Conservation (phyloP, 208 protist genomes). For the Crithidia brevicula region DNA sequence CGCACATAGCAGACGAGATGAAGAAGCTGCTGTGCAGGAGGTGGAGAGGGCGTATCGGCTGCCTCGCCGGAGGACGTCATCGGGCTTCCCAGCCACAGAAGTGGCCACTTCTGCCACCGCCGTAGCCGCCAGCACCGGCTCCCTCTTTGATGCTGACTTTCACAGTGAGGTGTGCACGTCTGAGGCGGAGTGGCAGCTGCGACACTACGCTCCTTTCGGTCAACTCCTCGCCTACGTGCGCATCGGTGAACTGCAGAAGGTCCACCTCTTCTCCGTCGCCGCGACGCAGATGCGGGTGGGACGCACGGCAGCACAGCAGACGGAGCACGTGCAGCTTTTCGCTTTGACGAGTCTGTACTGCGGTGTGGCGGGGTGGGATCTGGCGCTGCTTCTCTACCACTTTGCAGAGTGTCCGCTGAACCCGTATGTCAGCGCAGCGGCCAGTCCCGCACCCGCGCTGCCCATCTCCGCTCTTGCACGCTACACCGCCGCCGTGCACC, state of each 20-base stretch:
- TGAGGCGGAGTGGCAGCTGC: constrained; percentile 57
- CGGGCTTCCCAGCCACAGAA: not conserved
- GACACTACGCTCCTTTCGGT: constrained; percentile 67
- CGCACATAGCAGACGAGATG: constrained; percentile 17
- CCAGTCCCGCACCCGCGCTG: constrained; percentile 6
- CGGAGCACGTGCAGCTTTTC: constrained; percentile 48
- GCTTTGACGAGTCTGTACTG: constrained; percentile 46
- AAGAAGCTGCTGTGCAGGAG: constrained; percentile 26
- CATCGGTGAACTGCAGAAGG: constrained; percentile 39
- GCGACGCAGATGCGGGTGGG: constrained; percentile 65
- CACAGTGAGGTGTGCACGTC: constrained; percentile 6
- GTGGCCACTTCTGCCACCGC: not conserved
- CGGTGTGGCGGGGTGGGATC: constrained; percentile 36
- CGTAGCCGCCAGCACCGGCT: not conserved
- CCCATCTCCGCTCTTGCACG: constrained; percentile 31
- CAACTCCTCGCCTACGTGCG: constrained; percentile 48
- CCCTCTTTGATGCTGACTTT: not conserved
- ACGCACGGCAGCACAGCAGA: constrained; percentile 43
- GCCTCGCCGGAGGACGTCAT: constrained; percentile 1
- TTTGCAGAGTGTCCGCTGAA: constrained; percentile 34
- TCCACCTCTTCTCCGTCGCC: constrained; percentile 65
- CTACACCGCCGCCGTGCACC: constrained; percentile 52
- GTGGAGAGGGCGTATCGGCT: constrained; percentile 17
- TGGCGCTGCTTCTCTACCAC: constrained; percentile 63
- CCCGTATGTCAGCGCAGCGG: constrained; percentile 9